Evolutionary conservation across 1,139 yeast species (phyloP).

Genomic region (Pichia sp.): DNA sequence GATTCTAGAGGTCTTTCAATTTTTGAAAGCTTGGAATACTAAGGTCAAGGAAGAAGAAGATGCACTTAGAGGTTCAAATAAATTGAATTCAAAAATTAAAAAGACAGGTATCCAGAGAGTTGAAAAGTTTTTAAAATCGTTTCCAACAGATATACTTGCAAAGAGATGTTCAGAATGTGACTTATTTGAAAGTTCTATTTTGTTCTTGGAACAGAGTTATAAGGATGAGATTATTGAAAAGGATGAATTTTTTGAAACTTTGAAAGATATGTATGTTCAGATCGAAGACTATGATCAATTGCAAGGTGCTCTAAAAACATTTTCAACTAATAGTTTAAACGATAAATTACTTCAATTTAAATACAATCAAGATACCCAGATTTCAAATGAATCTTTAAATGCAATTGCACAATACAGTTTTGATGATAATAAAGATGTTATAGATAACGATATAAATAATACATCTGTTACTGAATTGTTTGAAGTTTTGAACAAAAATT

Average conservation of each 20-base stretch:
- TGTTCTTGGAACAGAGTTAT: slow-evolving; percentile 74
- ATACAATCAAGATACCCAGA: slow-evolving; percentile 79
- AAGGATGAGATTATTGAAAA: slow-evolving; percentile 39
- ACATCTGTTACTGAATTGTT: slow-evolving; percentile 36
- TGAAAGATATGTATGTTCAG: slow-evolving; percentile 77
- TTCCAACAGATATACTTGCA: slow-evolving; percentile 71
- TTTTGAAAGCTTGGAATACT: slow-evolving; percentile 71
- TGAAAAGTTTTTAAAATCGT: slow-evolving; percentile 42
- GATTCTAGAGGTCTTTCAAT: slow-evolving; percentile 74
- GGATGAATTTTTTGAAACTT: slow-evolving; percentile 42
- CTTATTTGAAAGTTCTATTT: slow-evolving; percentile 82
- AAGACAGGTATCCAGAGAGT: slow-evolving; percentile 25
- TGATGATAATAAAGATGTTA: slow-evolving; percentile 11
- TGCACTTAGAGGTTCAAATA: slow-evolving; percentile 3
- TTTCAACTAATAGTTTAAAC: slow-evolving; percentile 60
- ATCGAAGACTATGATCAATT: slow-evolving; percentile 87
- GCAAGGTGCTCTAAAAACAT: slow-evolving; percentile 74
- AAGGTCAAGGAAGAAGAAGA: slow-evolving; percentile 31
- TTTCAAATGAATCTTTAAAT: slow-evolving; percentile 82
- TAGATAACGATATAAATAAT: slow-evolving; percentile 12
- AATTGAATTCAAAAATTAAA: slow-evolving; percentile 5
- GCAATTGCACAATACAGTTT: slow-evolving; percentile 41
- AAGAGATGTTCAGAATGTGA: slow-evolving; percentile 75
- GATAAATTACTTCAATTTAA: slow-evolving; percentile 77
- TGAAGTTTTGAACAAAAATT: slow-evolving; percentile 52